Evolutionary conservation across 306 rosid species (phyloP), one percentile per base, ranked within the genome.

Genomic region (Hippophae gyantsensis): DNA sequence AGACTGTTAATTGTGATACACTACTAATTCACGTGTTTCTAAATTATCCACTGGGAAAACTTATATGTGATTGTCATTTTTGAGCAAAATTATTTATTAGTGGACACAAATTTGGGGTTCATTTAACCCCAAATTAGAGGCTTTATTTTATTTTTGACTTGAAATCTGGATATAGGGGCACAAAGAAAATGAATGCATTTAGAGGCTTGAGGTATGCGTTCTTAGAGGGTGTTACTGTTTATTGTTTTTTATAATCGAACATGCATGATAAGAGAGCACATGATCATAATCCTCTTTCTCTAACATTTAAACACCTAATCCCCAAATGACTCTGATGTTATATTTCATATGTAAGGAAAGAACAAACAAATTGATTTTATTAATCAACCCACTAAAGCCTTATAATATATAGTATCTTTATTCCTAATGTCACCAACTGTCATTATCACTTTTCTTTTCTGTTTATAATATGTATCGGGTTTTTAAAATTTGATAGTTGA

Each of bases 101-200:
- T 58, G 14, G 52, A 41, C 54, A 62, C 23, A 44, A 57, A 14
- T 6, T 25, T 50, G 46, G 54, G 27, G 48, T 58, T 56, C n/a
- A 53, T 53, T 59, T 72, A 66, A 41, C n/a, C 58, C 53, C 62
- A 62, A 18, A 18, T 18, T 18, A 18, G 23, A 18, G 23, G 23
- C 23, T 18, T 18, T 18, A 18, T 18, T 18, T 18, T 18, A 18
- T 18, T 18, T 18, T 18, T 18, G 23, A 18, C 23, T 18, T 18
- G 23, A 18, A 18, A 18, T 18, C 23, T 41, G 5, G 38, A 32
- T 32, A 32, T 2, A 32, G 38, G 23, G 7, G 10, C 14, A 25
- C n/a, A 18, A 23, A 14, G 43, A 42, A 9, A n/a, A 7, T 13
- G 26, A 32, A 27, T 3, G 27, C 25, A 2, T 32, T 27, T 13